Percentiles rank a stretch among this genome's conserved stretches.
Conservation (phyloP, 1,284 basidiomycete species). For the Malassezia brasiliensis region DNA sequence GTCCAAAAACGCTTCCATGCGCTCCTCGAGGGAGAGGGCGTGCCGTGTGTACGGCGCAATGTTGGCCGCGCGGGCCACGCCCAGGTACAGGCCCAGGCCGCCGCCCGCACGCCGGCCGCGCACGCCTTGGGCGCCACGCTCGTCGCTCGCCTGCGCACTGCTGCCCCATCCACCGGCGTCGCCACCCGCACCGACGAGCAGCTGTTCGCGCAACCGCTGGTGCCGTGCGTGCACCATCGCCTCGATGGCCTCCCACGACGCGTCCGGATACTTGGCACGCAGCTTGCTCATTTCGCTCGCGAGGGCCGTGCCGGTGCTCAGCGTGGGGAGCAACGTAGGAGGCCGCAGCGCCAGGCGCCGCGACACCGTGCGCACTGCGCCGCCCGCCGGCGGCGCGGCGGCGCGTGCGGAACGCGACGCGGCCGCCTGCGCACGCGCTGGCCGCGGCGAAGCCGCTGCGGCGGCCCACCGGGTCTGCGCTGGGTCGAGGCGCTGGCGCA, state of each 20-base stretch:
- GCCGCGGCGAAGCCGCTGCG: constrained; percentile 9
- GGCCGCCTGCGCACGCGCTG: neutral
- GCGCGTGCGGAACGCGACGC: neutral
- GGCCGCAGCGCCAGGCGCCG: constrained; percentile 59
- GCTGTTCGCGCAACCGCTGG: constrained; percentile 62
- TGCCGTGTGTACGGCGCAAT: constrained; percentile 64
- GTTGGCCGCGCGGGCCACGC: constrained; percentile 32
- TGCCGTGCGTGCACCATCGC: constrained; percentile 58
- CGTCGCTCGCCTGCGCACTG: constrained; percentile 57
- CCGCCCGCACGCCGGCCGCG: constrained; percentile 70
- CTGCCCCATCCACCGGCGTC: constrained; percentile 18
- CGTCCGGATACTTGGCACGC: constrained; percentile 5
- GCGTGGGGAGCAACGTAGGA: constrained; percentile 73
- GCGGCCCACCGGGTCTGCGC: constrained; percentile 34
- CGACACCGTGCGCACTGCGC: neutral
- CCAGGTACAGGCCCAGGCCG: constrained; percentile 54
- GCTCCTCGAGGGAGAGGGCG: constrained; percentile 57
- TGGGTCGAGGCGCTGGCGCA: constrained; percentile 20
- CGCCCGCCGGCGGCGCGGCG: neutral
- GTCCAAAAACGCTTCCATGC: constrained; percentile 59
- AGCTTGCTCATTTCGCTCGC: constrained; percentile 11
- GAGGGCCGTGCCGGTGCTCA: constrained; percentile 51
- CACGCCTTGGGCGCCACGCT: constrained; percentile 64
- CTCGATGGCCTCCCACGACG: constrained; percentile 58
- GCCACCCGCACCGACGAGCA: constrained; percentile 44